Evolutionary conservation across 2,329 filamentous ascomycete genomes (phyloP).

Genomic region (Colletotrichum trifolii): DNA sequence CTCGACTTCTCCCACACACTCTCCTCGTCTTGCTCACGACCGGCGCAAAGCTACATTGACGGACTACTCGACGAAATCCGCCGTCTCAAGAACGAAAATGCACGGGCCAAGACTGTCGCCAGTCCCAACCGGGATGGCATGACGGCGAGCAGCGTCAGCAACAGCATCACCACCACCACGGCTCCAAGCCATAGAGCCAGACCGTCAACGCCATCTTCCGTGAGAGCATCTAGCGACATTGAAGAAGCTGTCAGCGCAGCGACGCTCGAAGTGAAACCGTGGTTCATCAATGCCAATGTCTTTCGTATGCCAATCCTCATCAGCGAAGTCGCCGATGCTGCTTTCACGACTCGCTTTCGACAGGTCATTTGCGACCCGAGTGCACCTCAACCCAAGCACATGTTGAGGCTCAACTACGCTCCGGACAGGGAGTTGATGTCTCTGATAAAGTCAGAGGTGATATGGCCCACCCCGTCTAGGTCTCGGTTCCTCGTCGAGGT

Average conservation of each 20-base stretch:
- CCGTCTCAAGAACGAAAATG: slow-evolving; percentile 41
- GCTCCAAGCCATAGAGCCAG: neutral
- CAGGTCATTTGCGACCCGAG: slow-evolving; percentile 46
- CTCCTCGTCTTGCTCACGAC: neutral
- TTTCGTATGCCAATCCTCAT: slow-evolving; percentile 48
- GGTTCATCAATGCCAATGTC: slow-evolving; percentile 48
- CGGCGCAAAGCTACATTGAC: slow-evolving; percentile 45
- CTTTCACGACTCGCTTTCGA: slow-evolving; percentile 49
- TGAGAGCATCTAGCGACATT: slow-evolving; percentile 7
- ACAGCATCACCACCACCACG: neutral
- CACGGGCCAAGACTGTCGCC: slow-evolving; percentile 2
- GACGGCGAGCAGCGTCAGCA: neutral
- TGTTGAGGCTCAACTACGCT: slow-evolving; percentile 47
- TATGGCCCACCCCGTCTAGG: slow-evolving; percentile 52
- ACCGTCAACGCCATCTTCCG: slow-evolving; percentile 14
- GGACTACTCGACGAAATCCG: slow-evolving; percentile 48
- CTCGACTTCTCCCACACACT: slow-evolving; percentile 10
- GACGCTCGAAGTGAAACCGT: slow-evolving; percentile 40
- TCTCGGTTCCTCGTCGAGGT: slow-evolving; percentile 52
- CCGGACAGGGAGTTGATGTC: slow-evolving; percentile 43
- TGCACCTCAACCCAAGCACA: slow-evolving; percentile 42
- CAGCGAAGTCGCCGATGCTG: slow-evolving; percentile 49
- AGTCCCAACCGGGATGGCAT: neutral
- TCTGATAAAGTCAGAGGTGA: slow-evolving; percentile 44
- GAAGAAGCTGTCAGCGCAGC: slow-evolving; percentile 8